phyloP scores from a whole-genome alignment of 352 stramenopile species.

The Globisporangium radiosum region DNA sequence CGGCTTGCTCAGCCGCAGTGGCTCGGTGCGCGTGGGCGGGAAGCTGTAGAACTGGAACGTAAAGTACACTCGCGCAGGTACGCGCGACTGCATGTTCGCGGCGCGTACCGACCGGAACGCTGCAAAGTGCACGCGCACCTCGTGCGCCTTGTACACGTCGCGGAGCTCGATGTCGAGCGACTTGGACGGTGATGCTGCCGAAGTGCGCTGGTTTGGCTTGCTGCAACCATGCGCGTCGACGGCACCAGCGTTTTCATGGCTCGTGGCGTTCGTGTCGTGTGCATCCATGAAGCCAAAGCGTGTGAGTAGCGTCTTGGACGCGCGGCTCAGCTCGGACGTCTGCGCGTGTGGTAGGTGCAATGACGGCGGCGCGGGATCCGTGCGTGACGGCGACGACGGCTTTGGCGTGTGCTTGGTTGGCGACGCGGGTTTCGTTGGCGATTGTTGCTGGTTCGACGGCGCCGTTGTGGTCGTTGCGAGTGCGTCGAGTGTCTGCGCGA shows the following conservation, averaged over 20 bases:
- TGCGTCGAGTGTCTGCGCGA: slow-evolving; percentile 56
- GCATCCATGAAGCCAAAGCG: slow-evolving; percentile 79
- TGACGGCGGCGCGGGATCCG: slow-evolving; percentile 5
- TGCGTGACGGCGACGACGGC: neutral
- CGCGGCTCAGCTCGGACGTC: slow-evolving; percentile 64
- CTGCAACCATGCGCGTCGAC: neutral
- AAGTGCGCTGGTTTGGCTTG: neutral
- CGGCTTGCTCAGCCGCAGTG: slow-evolving; percentile 49
- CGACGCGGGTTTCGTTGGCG: slow-evolving; percentile 13
- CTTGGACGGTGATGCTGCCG: slow-evolving; percentile 28
- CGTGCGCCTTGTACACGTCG: slow-evolving; percentile 73
- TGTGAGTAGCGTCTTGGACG: slow-evolving; percentile 78
- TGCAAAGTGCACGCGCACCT: slow-evolving; percentile 89
- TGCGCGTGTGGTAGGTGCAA: slow-evolving; percentile 7
- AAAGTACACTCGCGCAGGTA: slow-evolving; percentile 74
- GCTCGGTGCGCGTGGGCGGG: slow-evolving; percentile 83
- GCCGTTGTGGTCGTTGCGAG: slow-evolving; percentile 25
- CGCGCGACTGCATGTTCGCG: neutral
- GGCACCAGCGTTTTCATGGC: slow-evolving; percentile 4
- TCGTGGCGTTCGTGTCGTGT: slow-evolving; percentile 21
- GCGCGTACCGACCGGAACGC: slow-evolving; percentile 45
- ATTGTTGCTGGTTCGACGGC: slow-evolving; percentile 2
- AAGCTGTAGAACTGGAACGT: slow-evolving; percentile 93
- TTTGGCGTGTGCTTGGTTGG: slow-evolving; percentile 6
- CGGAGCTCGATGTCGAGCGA: slow-evolving; percentile 63